A percentile compares a stretch with the other conserved stretches of the same genome.
These are phyloP conservation scores for Spathaspora girioi DNA, from an alignment of 805 yeast genomes.

Conservation along the genomic window DNA sequence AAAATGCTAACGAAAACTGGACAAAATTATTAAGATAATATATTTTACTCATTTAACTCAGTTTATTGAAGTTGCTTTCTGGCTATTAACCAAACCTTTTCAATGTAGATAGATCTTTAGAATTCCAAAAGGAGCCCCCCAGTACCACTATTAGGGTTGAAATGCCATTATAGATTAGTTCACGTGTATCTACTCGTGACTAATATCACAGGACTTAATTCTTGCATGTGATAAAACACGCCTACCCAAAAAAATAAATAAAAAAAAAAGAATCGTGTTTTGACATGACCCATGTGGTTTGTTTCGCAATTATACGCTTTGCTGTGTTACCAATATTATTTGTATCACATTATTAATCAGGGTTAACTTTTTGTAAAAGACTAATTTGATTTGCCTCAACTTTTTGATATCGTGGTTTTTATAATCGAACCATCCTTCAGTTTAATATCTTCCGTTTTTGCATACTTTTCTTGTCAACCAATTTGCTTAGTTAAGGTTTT, in stretches of 20 bases:
- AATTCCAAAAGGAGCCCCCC: not conserved
- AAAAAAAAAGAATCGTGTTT: not conserved
- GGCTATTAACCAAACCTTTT: no score
- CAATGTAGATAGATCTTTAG: no score
- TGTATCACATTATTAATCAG: not conserved
- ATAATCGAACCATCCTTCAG: not conserved
- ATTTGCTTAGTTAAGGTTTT: not conserved
- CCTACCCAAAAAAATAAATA: not conserved
- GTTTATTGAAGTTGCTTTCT: no score
- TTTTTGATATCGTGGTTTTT: no score
- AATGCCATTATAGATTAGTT: not conserved
- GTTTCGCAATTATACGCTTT: not conserved
- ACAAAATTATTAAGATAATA: no score
- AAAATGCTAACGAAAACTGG: no score
- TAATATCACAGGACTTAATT: not conserved
- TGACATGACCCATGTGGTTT: not conserved
- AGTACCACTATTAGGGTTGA: no score
- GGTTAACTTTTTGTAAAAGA: not conserved
- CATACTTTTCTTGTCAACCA: not conserved
- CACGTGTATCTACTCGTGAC: not conserved
- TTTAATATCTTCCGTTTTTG: not conserved
- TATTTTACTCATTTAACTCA: no score
- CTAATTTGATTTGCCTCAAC: not conserved
- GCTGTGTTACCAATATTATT: not conserved
- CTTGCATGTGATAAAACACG: not conserved